These are phyloP conservation scores for Grosmannia penicillata DNA, from an alignment of 2,329 filamentous ascomycete genomes.

Conservation along the genomic window DNA sequence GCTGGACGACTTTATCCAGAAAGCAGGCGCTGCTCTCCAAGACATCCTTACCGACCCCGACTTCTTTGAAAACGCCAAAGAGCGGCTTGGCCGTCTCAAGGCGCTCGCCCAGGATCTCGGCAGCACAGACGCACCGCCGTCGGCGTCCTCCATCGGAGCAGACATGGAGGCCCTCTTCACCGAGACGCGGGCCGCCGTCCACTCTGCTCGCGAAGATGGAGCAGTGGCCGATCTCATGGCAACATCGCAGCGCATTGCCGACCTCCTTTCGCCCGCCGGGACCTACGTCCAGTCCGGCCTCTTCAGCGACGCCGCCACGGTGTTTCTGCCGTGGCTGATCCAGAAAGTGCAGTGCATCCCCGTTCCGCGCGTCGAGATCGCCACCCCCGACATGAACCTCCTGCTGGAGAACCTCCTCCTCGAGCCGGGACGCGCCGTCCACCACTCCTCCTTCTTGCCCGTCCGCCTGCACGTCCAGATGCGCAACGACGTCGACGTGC, in stretches of 20 bases:
- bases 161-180: slow-evolving; percentile 60
- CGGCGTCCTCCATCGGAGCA: background rate
- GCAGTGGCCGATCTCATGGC: slow-evolving; percentile 55
- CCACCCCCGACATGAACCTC: slow-evolving; percentile 69
- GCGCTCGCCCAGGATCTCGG: slow-evolving; percentile 42
- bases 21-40: slow-evolving; percentile 61
- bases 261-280: slow-evolving; percentile 53
- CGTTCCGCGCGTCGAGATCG: slow-evolving; percentile 79
- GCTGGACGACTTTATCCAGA: slow-evolving; percentile 62
- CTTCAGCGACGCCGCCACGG: slow-evolving; percentile 58
- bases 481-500: slow-evolving; percentile 73
- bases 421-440: slow-evolving; percentile 72
- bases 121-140: slow-evolving; percentile 26
- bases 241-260: slow-evolving; percentile 52
- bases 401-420: slow-evolving; percentile 82
- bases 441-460: slow-evolving; percentile 77
- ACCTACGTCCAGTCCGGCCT: slow-evolving; percentile 55
- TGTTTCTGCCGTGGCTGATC: slow-evolving; percentile 67
- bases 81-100: slow-evolving; percentile 35
- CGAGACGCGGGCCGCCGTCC: slow-evolving; percentile 52
- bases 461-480: slow-evolving; percentile 70
- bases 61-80: slow-evolving; percentile 64
- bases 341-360: slow-evolving; percentile 73
- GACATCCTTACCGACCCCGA: slow-evolving; percentile 72
- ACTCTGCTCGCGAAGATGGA: slow-evolving; percentile 54